Percentiles rank a stretch among this genome's conserved stretches.
These are phyloP conservation scores for Tubosaeta brunneosetosa DNA, from an alignment of 768 basidiomycete genomes.

Conservation along the genomic window DNA sequence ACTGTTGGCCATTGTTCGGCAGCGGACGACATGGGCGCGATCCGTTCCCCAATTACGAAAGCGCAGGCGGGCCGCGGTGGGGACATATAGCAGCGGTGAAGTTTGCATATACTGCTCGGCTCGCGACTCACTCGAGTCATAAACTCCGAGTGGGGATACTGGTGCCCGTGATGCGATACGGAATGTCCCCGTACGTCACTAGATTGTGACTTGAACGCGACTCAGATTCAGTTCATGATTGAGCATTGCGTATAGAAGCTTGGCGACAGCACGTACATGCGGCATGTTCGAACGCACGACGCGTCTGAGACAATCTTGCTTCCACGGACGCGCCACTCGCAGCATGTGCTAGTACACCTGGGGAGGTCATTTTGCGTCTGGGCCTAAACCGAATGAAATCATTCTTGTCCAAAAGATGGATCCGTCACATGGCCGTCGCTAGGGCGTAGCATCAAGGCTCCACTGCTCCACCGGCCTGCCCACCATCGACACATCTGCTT, in stretches of 20 bases:
- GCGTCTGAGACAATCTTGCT: no score
- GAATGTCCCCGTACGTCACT: no score
- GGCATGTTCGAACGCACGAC: not conserved
- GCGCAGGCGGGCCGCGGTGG: no score
- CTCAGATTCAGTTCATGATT: not conserved
- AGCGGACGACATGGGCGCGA: not conserved
- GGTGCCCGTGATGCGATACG: no score
- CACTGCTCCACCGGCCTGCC: constrained; percentile 48
- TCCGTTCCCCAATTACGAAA: constrained; percentile 1
- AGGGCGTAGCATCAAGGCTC: not conserved
- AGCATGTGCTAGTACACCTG: no score
- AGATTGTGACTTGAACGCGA: no score
- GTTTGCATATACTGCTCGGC: not conserved
- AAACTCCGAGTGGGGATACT: no score
- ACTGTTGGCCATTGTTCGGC: no score
- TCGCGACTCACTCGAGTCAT: no score
- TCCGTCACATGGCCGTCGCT: no score
- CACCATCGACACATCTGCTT: constrained; percentile 62
- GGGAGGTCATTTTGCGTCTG: no score
- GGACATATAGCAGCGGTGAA: not conserved
- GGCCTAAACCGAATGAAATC: not conserved
- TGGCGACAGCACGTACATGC: not conserved
- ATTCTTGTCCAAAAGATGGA: not conserved
- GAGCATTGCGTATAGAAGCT: not conserved
- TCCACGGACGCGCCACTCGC: no score